Base-by-base conservation (phyloP, 257 asterid genomes). In the Rubia yunnanensis region DNA sequence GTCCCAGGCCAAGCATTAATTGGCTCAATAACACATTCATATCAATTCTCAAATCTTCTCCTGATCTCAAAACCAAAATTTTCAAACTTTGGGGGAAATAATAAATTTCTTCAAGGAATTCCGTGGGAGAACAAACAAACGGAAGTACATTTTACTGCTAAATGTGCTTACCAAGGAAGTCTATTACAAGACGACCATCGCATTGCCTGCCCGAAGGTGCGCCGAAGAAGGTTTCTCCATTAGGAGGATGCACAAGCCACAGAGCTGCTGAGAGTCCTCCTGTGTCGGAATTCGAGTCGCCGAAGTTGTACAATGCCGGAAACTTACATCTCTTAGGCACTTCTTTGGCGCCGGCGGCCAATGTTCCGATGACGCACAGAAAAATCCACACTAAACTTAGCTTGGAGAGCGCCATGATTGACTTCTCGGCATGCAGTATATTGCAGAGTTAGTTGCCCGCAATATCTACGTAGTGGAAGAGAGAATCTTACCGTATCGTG, bases 111-210 rank as follows among this genome's bases (percentile, higher is more conserved):
- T n/a, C n/a, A n/a, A n/a, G n/a, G n/a, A n/a, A n/a, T n/a, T n/a
- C n/a, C n/a, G n/a, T n/a, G n/a, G n/a, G n/a, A n/a, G n/a, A n/a
- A n/a, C n/a, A n/a, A n/a, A n/a, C n/a, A n/a, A n/a, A n/a, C n/a
- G n/a, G n/a, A n/a, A 15, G 55, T 49, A n/a, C 55, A 49, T 17
- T 49, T 46, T 46, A 5, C 9, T 18, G 54, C 54, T 17, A 50
- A 50, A 6, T n/a, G 24, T 50, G 15, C 57, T 77, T 62, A 80
- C 84, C 69, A 1, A 79, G 46, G 74, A 82, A 75, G 76, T 82
- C 86, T 4, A 61, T 30, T n/a, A 76, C 32, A 5, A 82, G 74
- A 27, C 80, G 84, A 55, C 84, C 84, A 23, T 79, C 80, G 53
- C 72, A 66, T 56, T 69, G 67, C 46, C 84, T 66, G 39, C 84